Evolutionary conservation across 495 filamentous ascomycete genomes (phyloP).

Genomic region (Margaritispora aquatica): DNA sequence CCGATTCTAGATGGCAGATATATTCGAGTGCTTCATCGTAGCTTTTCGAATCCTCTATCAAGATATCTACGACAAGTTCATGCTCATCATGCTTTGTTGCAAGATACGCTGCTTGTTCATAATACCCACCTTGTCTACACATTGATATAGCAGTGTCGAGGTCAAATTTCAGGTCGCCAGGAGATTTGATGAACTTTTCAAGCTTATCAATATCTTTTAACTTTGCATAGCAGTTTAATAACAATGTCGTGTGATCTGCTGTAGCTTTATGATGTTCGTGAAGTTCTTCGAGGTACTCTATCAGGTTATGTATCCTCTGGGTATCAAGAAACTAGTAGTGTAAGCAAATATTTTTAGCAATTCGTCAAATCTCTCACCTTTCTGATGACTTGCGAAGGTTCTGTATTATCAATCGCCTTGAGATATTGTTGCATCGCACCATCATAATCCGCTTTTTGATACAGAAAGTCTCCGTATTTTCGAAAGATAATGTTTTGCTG

Average conservation of each 20-base stretch:
- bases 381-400: slow-evolving; percentile 89
- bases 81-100: slow-evolving; percentile 92
- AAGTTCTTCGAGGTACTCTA: slow-evolving; percentile 94
- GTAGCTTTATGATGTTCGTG: slow-evolving; percentile 92
- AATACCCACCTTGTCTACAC: slow-evolving; percentile 98
- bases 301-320: slow-evolving; percentile 92
- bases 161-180: slow-evolving; percentile 92
- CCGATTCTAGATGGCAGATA: slow-evolving; percentile 82
- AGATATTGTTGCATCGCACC: slow-evolving; percentile 98
- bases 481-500: slow-evolving; percentile 90
- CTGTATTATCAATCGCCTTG: slow-evolving; percentile 89
- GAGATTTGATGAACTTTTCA: slow-evolving; percentile 92
- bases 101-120: slow-evolving; percentile 91
- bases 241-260: slow-evolving; percentile 90
- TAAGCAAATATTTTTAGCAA: background rate
- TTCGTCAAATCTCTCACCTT: slow-evolving; percentile 46
- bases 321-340: slow-evolving; percentile 74
- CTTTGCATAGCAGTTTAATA: slow-evolving; percentile 97
- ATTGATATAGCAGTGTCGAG: slow-evolving; percentile 95
- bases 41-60: slow-evolving; percentile 90
- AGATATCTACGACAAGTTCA: slow-evolving; percentile 87
- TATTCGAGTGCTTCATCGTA: slow-evolving; percentile 86
- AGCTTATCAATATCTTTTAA: slow-evolving; percentile 93
- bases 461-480: slow-evolving; percentile 92
- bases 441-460: slow-evolving; percentile 91